Base-by-base conservation (phyloP, 768 basidiomycete genomes). In the Guyanaporus albipodus region DNA sequence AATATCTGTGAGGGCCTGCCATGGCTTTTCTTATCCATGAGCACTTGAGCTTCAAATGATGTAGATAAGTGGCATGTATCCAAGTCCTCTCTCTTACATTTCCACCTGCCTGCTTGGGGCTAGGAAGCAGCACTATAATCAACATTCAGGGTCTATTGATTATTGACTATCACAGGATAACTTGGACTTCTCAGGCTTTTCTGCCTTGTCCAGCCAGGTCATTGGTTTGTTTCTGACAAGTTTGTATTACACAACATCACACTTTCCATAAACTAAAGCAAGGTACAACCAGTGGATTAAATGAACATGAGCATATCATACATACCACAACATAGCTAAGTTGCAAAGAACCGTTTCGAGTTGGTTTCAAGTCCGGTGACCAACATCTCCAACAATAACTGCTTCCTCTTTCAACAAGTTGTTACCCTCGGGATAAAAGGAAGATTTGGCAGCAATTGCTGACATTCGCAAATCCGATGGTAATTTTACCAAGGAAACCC, bases 401-500 rank as follows among this genome's bases (percentile, higher is more conserved):
- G 38, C 35, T 23, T 48, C 55, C 46, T 53, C 59, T 37, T 38
- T 31, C 44, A 53, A 38, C 11, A 24, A n/a, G 8, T 36, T 11
- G 9, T 40, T 34, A 15, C 26, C 44, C 44, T 45, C 42, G 35
- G 31, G 42, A 23, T 43, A 39, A 17, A 38, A 36, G 24, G 50
- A 49, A 23, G 58, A 29, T 28, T 52, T 66, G 33, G 55, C 43
- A 41, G 55, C 24, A 23, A 63, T 49, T 24, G 42, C 41, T 9
- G 56, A 53, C 40, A 67, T 54, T 42, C 67, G 64, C 47, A 78
- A 60, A 43, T 73, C 69, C 9, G 85, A 79, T 19, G 89, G 88
- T 21, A 91, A 64, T 48, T 78, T 76, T 35, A 91, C 85, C 34
- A 92, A 71, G 9, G 89, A 92, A 8, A 92, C 91, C 8, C 90